These are phyloP conservation scores for Sordariomycetes sp. DNA, from an alignment of 2,329 filamentous ascomycete genomes.

Conservation along the genomic window DNA sequence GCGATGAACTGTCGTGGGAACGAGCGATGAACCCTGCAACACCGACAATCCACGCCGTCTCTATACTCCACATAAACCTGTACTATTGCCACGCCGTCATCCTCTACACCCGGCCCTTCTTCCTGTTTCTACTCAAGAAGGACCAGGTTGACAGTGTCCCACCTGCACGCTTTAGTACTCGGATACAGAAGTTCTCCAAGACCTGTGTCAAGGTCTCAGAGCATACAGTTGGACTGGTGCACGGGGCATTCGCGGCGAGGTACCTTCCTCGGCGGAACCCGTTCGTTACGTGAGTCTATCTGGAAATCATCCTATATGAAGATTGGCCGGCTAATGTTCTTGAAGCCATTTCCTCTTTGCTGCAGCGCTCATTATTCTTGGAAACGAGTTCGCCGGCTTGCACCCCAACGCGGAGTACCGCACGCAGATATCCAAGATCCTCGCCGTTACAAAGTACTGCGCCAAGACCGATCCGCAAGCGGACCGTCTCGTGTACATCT, in stretches of 20 bases:
- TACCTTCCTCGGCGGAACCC: slow-evolving; percentile 42
- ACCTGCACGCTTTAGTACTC: neutral
- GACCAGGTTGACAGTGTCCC: slow-evolving; percentile 10
- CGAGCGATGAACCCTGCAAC: neutral
- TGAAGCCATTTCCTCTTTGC: slow-evolving; percentile 47
- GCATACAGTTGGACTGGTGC: slow-evolving; percentile 35
- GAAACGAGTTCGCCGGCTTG: slow-evolving; percentile 43
- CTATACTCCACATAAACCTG: slow-evolving; percentile 51
- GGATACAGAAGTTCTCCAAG: slow-evolving; percentile 31
- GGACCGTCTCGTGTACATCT: slow-evolving; percentile 34
- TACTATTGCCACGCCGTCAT: slow-evolving; percentile 53
- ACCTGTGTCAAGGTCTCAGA: slow-evolving; percentile 39
- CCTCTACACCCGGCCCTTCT: slow-evolving; percentile 53
- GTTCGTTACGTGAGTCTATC: slow-evolving; percentile 40
- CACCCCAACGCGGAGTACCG: slow-evolving; percentile 31
- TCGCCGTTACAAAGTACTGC: slow-evolving; percentile 38
- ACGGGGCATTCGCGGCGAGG: slow-evolving; percentile 28
- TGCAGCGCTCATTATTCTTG: slow-evolving; percentile 40
- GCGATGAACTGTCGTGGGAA: slow-evolving; percentile 3
- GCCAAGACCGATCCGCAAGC: slow-evolving; percentile 37
- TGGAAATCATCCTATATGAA: neutral
- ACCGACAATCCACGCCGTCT: slow-evolving; percentile 33
- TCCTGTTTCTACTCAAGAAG: slow-evolving; percentile 43
- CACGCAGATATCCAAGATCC: slow-evolving; percentile 27
- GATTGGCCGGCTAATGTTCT: neutral